phyloP scores from a whole-genome alignment of 179 eudicot genomes.

The Actinidia chinensis region DNA sequence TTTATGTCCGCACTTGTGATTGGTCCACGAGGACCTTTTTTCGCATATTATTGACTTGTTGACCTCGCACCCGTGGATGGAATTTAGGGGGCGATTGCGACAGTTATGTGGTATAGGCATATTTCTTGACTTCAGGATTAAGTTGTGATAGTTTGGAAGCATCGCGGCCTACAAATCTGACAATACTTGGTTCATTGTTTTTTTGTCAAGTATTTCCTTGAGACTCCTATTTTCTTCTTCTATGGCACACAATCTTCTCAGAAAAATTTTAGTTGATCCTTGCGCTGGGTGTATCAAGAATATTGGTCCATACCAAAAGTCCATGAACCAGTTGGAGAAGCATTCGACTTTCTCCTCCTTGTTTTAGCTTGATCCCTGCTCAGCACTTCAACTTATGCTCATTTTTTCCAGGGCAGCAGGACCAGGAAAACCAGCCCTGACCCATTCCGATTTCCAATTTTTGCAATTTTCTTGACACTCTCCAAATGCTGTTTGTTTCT shows the following conservation, averaged over 20 bases:
- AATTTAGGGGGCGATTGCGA: too few relatives aligned
- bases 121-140: too few relatives aligned
- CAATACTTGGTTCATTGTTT: too few relatives aligned
- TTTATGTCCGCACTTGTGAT: too few relatives aligned
- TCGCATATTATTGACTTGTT: too few relatives aligned
- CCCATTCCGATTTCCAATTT: slow-evolving; percentile 86
- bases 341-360: slow-evolving; percentile 50
- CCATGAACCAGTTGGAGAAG: slow-evolving; percentile 37
- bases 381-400: slow-evolving; percentile 75
- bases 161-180: too few relatives aligned
- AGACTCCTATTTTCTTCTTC: slow-evolving; percentile 75
- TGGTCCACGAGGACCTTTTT: too few relatives aligned
- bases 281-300: slow-evolving; percentile 43
- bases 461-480: slow-evolving; percentile 73
- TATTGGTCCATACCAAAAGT: slow-evolving; percentile 36
- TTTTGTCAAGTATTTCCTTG: slow-evolving; percentile 45
- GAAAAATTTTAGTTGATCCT: slow-evolving; percentile 43
- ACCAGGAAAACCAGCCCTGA: slow-evolving; percentile 82
- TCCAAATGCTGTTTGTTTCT: slow-evolving; percentile 70
- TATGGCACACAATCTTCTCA: slow-evolving; percentile 47
- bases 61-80: too few relatives aligned
- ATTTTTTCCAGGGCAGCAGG: slow-evolving; percentile 80
- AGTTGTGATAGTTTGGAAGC: too few relatives aligned
- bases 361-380: slow-evolving; percentile 42
- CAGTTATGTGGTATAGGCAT: too few relatives aligned